Evolutionary conservation across 345 rosid species (phyloP).

Genomic region (Populus pruinosa): DNA sequence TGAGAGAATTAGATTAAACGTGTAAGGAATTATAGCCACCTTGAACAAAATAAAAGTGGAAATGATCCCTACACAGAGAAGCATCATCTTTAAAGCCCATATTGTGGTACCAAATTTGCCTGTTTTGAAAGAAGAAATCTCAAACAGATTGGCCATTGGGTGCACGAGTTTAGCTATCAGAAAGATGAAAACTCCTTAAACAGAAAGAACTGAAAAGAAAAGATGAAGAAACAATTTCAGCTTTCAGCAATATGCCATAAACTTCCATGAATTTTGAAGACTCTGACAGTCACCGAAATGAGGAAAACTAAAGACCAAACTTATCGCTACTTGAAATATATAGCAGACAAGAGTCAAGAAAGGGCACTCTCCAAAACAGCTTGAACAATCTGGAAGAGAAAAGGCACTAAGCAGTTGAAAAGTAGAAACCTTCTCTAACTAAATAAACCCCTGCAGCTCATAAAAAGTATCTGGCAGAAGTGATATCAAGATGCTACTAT

Average conservation of each 20-base stretch:
- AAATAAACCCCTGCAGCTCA: background rate
- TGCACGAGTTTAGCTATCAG: background rate
- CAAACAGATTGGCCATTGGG: constrained; percentile 25
- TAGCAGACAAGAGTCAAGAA: background rate
- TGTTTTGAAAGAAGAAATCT: background rate
- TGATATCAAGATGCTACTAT: background rate
- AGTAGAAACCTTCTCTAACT: background rate
- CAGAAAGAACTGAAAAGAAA: background rate
- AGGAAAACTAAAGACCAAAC: background rate
- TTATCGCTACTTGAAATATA: background rate
- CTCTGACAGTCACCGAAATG: background rate
- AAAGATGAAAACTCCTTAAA: background rate
- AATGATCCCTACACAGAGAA: constrained; percentile 30
- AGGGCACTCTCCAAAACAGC: background rate
- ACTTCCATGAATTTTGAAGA: background rate
- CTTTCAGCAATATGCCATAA: background rate
- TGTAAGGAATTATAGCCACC: constrained; percentile 34
- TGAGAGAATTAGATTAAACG: constrained; percentile 19
- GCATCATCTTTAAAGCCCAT: constrained; percentile 30
- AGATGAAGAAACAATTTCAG: background rate
- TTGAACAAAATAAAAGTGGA: constrained; percentile 36
- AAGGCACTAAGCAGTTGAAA: background rate
- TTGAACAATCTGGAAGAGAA: background rate
- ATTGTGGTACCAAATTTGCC: constrained; percentile 22
- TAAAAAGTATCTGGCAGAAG: background rate